Percentiles rank a stretch among this genome's conserved stretches.
phyloP scores from a whole-genome alignment of 2,329 filamentous ascomycete species.

The Apiospora hydei region DNA sequence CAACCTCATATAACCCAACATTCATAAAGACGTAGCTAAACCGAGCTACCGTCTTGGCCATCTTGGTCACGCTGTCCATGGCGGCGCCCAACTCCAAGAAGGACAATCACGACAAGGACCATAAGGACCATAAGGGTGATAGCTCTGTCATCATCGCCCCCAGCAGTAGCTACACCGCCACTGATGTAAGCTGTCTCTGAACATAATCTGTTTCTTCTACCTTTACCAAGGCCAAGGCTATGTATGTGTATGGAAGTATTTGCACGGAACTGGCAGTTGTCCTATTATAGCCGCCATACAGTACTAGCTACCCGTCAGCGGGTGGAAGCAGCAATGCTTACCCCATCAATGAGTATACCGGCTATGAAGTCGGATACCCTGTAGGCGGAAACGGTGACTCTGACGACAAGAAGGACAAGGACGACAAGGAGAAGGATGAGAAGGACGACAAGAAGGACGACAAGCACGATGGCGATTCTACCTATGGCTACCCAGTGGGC shows the following conservation, averaged over 20 bases:
- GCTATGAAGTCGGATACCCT: neutral
- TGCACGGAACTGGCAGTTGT: neutral
- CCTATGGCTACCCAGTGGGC: neutral
- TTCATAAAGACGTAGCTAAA: neutral
- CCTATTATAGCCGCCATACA: neutral
- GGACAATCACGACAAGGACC: neutral
- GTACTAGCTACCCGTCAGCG: neutral
- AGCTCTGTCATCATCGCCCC: neutral
- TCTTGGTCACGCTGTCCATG: conserved; percentile 13
- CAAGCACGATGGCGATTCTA: neutral
- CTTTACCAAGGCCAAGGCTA: neutral
- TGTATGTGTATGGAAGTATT: neutral
- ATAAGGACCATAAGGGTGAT: neutral
- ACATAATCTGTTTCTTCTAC: neutral
- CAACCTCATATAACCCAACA: neutral
- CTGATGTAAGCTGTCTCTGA: neutral
- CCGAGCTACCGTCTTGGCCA: conserved; percentile 15
- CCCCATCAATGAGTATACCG: neutral
- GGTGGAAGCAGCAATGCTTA: neutral
- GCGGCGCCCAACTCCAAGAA: conserved; percentile 8
- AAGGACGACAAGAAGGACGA: neutral
- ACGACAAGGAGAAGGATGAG: neutral
- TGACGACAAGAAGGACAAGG: neutral
- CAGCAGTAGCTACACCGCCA: neutral
- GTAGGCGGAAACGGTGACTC: too few species aligned